Percentiles rank a stretch among this genome's conserved stretches.
Conservation (phyloP, 2,329 filamentous ascomycete genomes). For the Cytospora chrysosperma region DNA sequence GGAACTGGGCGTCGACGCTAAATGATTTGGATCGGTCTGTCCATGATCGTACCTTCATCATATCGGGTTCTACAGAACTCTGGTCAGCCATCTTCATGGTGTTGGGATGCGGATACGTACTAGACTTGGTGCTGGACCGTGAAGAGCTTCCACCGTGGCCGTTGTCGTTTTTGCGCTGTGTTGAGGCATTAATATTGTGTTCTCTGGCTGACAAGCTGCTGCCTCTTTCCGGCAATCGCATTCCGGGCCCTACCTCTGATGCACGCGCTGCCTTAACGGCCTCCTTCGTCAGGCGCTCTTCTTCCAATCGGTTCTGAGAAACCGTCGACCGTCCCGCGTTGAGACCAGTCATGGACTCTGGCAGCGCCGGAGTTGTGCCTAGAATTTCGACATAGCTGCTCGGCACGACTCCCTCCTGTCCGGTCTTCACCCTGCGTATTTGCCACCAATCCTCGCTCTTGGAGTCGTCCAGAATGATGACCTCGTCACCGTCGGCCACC, state of each 20-base stretch:
- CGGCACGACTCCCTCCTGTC: slow-evolving; percentile 92
- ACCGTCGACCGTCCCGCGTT: slow-evolving; percentile 61
- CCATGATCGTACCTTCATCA: slow-evolving; percentile 83
- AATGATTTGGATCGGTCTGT: slow-evolving; percentile 94
- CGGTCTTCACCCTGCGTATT: slow-evolving; percentile 84
- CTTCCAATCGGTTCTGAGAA: slow-evolving; percentile 76
- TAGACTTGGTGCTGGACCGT: slow-evolving; percentile 65
- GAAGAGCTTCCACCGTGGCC: slow-evolving; percentile 55
- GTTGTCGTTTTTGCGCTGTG: slow-evolving; percentile 72
- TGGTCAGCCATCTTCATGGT: neutral
- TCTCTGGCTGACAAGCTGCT: slow-evolving; percentile 72
- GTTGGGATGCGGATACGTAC: slow-evolving; percentile 51
- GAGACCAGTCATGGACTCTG: slow-evolving; percentile 50
- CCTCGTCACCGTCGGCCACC: slow-evolving; percentile 85
- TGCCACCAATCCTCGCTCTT: slow-evolving; percentile 99
- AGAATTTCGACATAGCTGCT: slow-evolving; percentile 94
- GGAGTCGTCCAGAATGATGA: slow-evolving; percentile 81
- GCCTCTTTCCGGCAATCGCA: slow-evolving; percentile 72
- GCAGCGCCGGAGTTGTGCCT: slow-evolving; percentile 57
- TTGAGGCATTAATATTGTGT: slow-evolving; percentile 64
- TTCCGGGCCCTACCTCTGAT: slow-evolving; percentile 74
- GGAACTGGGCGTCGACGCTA: slow-evolving; percentile 94
- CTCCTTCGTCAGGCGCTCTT: slow-evolving; percentile 80
- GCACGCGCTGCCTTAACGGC: slow-evolving; percentile 60
- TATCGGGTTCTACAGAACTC: slow-evolving; percentile 67